A percentile compares a stretch with the other conserved stretches of the same genome.
Conservation (phyloP, 306 rosid genomes). For the Gastrolobium villosum region DNA sequence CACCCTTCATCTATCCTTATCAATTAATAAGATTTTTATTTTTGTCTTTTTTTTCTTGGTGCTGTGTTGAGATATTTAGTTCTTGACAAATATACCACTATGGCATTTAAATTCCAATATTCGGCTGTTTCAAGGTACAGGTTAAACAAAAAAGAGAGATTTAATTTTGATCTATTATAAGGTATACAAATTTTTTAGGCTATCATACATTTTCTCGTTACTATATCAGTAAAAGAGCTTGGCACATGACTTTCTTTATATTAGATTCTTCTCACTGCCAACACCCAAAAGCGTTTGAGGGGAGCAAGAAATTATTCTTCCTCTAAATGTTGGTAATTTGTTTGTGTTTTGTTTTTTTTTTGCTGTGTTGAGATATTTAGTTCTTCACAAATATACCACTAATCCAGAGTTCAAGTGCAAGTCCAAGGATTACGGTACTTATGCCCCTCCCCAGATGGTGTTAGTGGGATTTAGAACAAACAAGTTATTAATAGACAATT, state of each 20-base stretch:
- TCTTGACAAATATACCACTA: constrained; percentile 14
- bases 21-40: constrained; percentile 32
- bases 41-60: neutral
- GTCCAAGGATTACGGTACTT: no score
- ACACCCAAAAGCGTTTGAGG: neutral
- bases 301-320: no score
- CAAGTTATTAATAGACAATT: neutral
- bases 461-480: no score
- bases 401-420: no score
- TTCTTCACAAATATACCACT: no score
- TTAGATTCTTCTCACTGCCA: neutral
- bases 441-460: no score
- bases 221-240: neutral
- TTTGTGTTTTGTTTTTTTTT: no score
- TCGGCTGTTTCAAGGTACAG: neutral
- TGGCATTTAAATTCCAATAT: neutral
- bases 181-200: no score
- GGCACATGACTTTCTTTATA: neutral
- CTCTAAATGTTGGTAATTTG: no score
- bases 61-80: constrained; percentile 10
- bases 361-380: no score
- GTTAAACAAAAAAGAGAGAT: neutral
- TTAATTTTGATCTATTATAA: neutral
- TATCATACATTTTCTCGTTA: no score
- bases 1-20: constrained; percentile 51